Conservation (phyloP, 2,329 filamentous ascomycete species). For the Calonectria pteridis region DNA sequence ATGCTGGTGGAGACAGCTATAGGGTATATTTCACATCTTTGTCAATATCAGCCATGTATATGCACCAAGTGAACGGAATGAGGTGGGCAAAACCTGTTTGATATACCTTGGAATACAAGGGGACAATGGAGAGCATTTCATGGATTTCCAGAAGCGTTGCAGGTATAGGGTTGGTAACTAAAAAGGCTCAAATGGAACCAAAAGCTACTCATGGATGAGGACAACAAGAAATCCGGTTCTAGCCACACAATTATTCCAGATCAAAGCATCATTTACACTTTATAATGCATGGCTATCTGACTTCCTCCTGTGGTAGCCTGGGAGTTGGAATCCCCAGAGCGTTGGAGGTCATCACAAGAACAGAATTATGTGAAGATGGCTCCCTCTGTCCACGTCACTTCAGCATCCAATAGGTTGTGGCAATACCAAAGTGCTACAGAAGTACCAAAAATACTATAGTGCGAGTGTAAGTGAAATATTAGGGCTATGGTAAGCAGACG, state of each 20-base stretch:
- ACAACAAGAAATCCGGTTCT: too few species aligned
- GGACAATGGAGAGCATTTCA: not conserved
- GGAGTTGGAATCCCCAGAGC: not conserved
- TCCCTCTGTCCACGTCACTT: not conserved
- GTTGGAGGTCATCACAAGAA: not conserved
- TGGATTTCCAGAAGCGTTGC: not conserved
- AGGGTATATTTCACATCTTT: not conserved
- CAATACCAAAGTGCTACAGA: not conserved
- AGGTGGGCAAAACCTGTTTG: not conserved
- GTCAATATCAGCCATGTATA: not conserved
- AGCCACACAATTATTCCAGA: not conserved
- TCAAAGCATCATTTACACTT: not conserved
- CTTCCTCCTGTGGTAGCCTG: not conserved
- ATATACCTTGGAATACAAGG: not conserved
- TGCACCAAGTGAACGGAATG: not conserved
- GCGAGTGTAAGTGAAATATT: not conserved
- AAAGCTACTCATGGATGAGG: too few species aligned
- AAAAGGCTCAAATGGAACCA: too few species aligned
- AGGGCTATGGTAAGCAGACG: not conserved
- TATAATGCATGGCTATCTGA: rapidly evolving
- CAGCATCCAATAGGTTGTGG: not conserved
- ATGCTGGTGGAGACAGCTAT: not conserved
- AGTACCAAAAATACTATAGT: not conserved
- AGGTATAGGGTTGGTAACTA: not conserved
- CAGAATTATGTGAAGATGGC: not conserved